Percentiles rank a stretch among this genome's conserved stretches.
These are phyloP conservation scores for Coelastrella sp. DNA, from an alignment of 139 green algal species.

Conservation along the genomic window DNA sequence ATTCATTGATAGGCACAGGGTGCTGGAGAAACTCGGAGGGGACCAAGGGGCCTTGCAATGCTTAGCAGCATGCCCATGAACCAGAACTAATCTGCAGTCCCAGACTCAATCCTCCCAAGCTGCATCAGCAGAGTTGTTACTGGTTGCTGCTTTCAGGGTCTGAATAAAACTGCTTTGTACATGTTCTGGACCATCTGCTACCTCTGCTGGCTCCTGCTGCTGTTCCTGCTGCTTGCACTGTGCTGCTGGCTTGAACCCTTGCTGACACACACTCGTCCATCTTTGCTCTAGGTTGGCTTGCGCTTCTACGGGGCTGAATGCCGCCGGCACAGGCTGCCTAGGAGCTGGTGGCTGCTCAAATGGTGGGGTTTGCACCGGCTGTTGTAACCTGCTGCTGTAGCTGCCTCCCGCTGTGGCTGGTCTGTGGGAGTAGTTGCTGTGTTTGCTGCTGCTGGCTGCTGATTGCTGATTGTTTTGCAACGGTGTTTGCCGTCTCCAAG, in stretches of 20 bases:
- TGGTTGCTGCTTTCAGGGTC: slow-evolving; percentile 1
- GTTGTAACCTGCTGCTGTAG: not conserved
- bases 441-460: slow-evolving; percentile 4
- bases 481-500: not conserved
- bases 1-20: no score
- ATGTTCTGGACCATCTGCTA: not conserved
- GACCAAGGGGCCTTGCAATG: no score
- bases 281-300: slow-evolving; percentile 29
- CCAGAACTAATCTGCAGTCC: no score
- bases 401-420: slow-evolving; percentile 19
- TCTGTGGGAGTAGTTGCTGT: slow-evolving; percentile 8
- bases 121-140: not conserved
- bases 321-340: not conserved
- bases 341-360: not conserved
- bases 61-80: no score
- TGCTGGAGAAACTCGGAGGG: no score
- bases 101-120: slow-evolving; percentile 20
- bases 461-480: not conserved
- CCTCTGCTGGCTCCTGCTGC: not conserved
- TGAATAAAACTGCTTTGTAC: slow-evolving; percentile 25
- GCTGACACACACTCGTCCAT: slow-evolving; percentile 4
- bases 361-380: not conserved
- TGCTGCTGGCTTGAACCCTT: not conserved
- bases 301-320: slow-evolving; percentile 15
- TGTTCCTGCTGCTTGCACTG: not conserved